Evolutionary conservation across 2,329 filamentous ascomycete genomes (phyloP).

Genomic region (Aspergillus sp.): DNA sequence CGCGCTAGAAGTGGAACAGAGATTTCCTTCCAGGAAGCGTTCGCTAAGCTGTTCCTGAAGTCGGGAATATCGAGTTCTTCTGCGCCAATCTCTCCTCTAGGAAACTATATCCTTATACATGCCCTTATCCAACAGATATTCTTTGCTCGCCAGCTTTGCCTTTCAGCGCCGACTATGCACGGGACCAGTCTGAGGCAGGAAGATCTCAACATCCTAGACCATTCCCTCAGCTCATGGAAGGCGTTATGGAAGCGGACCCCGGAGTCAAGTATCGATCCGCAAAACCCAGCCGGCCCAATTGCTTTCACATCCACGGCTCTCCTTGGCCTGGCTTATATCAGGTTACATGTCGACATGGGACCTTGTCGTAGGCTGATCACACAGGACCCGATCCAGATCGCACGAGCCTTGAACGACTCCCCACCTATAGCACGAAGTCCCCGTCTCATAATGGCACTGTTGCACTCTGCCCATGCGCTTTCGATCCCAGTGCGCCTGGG

Average conservation of each 20-base stretch:
- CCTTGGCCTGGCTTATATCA: constrained; percentile 42
- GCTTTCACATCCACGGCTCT: constrained; percentile 48
- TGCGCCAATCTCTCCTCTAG: constrained; percentile 42
- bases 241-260: constrained; percentile 47
- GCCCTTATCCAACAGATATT: constrained; percentile 51
- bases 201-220: constrained; percentile 40
- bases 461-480: constrained; percentile 50
- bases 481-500: constrained; percentile 50
- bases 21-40: constrained; percentile 39
- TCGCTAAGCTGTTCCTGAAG: constrained; percentile 39
- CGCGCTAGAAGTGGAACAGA: constrained; percentile 29
- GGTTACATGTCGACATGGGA: constrained; percentile 42
- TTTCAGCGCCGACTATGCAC: constrained; percentile 38
- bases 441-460: constrained; percentile 43
- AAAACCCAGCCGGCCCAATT: constrained; percentile 47
- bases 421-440: constrained; percentile 39
- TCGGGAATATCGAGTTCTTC: constrained; percentile 28
- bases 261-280: constrained; percentile 49
- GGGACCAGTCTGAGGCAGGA: constrained; percentile 39
- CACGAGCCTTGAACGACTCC: constrained; percentile 38
- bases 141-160: constrained; percentile 43
- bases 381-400: constrained; percentile 42
- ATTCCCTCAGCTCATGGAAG: constrained; percentile 46
- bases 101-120: constrained; percentile 50
- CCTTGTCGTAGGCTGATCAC: constrained; percentile 43